A percentile compares a stretch with the other conserved stretches of the same genome.
Evolutionary conservation across 306 rosid species (phyloP).

Genomic region (Benincasa hispida): DNA sequence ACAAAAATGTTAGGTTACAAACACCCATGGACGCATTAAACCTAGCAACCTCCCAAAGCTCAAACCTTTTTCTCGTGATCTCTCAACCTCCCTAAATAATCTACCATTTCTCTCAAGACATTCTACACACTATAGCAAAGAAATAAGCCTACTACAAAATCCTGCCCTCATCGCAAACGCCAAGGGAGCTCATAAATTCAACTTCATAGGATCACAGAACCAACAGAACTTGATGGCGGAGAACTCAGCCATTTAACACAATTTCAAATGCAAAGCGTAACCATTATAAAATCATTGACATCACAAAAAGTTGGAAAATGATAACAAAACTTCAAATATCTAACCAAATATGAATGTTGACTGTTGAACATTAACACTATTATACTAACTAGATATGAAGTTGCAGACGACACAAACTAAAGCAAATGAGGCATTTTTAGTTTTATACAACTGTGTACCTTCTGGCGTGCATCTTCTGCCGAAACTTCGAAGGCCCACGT

Average conservation of each 20-base stretch:
- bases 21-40: background rate
- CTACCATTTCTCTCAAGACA: background rate
- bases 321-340: background rate
- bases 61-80: background rate
- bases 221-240: background rate
- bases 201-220: background rate
- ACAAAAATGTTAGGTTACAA: background rate
- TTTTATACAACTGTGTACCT: conserved; percentile 35
- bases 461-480: conserved; percentile 91
- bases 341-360: background rate
- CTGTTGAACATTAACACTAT: background rate
- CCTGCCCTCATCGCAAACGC: background rate
- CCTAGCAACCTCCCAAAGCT: background rate
- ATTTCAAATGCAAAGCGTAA: background rate
- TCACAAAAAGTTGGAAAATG: background rate
- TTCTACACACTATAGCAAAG: background rate
- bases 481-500: conserved; percentile 63
- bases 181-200: background rate
- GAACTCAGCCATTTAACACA: background rate
- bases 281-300: background rate
- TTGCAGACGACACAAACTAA: background rate
- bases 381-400: background rate
- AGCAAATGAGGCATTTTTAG: background rate
- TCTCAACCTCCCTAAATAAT: background rate
- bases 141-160: background rate